Percentiles rank a stretch among this genome's conserved stretches.
phyloP scores from a whole-genome alignment of 345 rosid genomes.

The Populus nigra region DNA sequence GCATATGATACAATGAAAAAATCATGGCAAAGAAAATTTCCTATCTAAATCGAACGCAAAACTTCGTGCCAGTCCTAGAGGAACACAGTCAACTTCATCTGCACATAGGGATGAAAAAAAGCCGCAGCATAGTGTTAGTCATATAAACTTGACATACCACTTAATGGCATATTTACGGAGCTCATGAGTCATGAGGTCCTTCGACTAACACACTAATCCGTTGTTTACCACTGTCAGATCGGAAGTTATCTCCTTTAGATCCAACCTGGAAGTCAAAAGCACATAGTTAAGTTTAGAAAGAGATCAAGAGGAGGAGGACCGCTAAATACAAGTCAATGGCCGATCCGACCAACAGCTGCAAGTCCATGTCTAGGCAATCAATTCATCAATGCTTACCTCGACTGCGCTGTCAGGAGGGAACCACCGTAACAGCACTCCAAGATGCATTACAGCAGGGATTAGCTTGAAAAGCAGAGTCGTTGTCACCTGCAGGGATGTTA shows the following conservation, averaged over 20 bases:
- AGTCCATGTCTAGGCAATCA: background rate
- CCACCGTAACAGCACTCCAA: conserved; percentile 90
- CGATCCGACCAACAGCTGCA: no score
- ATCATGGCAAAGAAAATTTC: background rate
- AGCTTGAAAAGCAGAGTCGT: conserved; percentile 95
- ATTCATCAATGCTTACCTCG: conserved; percentile 52
- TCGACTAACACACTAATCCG: conserved; percentile 19
- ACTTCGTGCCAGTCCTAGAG: background rate
- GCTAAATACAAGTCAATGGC: background rate
- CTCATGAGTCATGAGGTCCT: conserved; percentile 23
- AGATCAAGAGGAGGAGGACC: no score
- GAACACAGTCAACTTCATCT: background rate
- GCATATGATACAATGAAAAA: conserved; percentile 15
- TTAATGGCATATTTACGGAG: background rate
- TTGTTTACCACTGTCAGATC: conserved; percentile 33
- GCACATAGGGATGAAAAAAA: background rate
- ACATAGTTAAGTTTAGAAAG: conserved; percentile 16
- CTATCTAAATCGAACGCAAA: background rate
- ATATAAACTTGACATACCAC: background rate
- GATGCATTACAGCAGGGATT: conserved; percentile 86
- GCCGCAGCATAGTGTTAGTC: background rate
- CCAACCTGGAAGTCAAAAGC: conserved; percentile 65
- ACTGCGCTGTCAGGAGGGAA: conserved; percentile 65
- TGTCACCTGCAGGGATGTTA: conserved; percentile 57
- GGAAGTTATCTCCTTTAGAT: conserved; percentile 80